Base-by-base conservation (phyloP, 2,329 filamentous ascomycete species). In the Alternaria panax region DNA sequence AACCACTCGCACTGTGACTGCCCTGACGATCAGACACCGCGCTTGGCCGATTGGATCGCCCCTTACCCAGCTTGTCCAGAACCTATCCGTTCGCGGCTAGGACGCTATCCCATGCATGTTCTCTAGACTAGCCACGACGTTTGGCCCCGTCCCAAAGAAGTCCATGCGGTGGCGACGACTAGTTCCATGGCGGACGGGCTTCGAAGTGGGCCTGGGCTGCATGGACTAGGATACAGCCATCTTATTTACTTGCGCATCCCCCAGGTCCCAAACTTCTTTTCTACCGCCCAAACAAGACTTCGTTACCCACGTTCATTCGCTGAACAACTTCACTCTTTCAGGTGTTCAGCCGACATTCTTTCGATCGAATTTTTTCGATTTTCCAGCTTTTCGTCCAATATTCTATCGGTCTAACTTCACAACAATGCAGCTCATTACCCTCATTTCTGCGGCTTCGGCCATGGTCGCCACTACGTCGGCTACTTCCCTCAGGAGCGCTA, bases 301-400 rank as follows among this genome's bases (percentile, higher is more conserved):
- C 62, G 71, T 72, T 66, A 70, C 67, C 64, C 70, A 70, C 63
- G 69, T 75, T 75, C 57, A 72, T 76, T 75, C 67, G 75, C 74
- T 76, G 75, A 72, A 74, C 71, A 76, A 68, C 76, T 79, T 76
- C 76, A 78, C 75, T 78, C 76, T 46, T 76, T 77, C 62, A 78
- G 75, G 72, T 75, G 63, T 70, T 75, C 74, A 67, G 74, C 74
- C 71, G 60, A 72, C 77, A 67, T 62, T 78, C 77, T 28, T 75
- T 79, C 60, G 36, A 57, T 55, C 67, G 56, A 52, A 52, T 59
- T 57, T 63, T 51, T 56, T 62, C 65, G 62, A 70, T 64, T 64
- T 65, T 65, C 60, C 24, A 59, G 62, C 67, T 63, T 60, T 55
- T 54, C 59, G 51, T 56, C 47, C 43, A 64, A 54, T 48, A 18